Evolutionary conservation across 768 basidiomycete species (phyloP), one percentile per base, ranked within the genome.

Genomic region (Pleurotus platypus): DNA sequence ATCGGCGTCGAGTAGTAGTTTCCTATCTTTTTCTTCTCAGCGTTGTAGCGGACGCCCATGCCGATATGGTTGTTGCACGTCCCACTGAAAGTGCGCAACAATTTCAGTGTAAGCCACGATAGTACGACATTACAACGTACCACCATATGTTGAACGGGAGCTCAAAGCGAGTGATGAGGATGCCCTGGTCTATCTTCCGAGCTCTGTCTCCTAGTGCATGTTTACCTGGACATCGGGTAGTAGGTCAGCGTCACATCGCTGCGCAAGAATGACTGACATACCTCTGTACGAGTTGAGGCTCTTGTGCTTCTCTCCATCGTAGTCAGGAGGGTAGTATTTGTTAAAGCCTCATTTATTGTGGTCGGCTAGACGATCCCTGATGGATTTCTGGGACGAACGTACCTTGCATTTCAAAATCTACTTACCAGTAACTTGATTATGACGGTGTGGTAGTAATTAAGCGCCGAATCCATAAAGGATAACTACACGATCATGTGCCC

Each of bases 21-120:
- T 12, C 97, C 97, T 35, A 98, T 83, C 71, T 96, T 98, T 77
- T 90, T 90, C 83, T 99, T 99, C 72, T 98, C 95, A 0, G 97
- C 97, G 63, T 99, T 99, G 78, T 98, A 99, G n/a, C 97, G 90
- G 1, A 99, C 97, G 20, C 97, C 97, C 84, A 97, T 97, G 9
- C 97, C 97, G 50, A 99, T 92, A 74, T 98, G 97, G 63, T 90
- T 89, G 70, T 95, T 87, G 74, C 96, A 99, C 73, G 89, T 89
- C 35, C 87, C 92, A 66, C 96, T 98, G 71, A 38, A 57, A 38
- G 27, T 42, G 38, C 13, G 49, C 47, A 58, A 49, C 46, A 48
- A 47, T 54, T 40, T 37, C 11, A 24, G 50, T 40, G 47, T 24
- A 45, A 20, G 6, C 37, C 40, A 51, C 43, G 24, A 5, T 13